These are phyloP conservation scores for Canavalia gladiata DNA, from an alignment of 306 rosid species.

Conservation along the genomic window DNA sequence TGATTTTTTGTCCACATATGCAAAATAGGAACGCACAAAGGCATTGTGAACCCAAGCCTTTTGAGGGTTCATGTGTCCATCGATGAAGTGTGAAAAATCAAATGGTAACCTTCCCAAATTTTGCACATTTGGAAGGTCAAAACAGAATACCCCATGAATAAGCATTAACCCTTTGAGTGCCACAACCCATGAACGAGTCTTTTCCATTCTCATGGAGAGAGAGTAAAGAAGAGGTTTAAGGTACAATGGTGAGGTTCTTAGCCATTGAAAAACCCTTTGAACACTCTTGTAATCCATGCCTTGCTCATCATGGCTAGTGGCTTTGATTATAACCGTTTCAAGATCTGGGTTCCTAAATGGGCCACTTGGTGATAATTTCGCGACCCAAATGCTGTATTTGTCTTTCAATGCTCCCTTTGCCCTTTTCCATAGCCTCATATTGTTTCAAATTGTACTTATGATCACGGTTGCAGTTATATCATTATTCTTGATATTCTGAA, in stretches of 20 bases:
- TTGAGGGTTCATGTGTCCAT: constrained; percentile 40
- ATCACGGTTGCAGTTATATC: too few species aligned
- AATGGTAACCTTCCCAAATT: constrained; percentile 71
- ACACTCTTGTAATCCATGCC: constrained; percentile 70
- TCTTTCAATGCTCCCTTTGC: constrained; percentile 81
- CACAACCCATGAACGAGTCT: constrained; percentile 74
- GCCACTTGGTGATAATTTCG: constrained; percentile 57
- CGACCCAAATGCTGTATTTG: constrained; percentile 66
- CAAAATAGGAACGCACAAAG: constrained; percentile 67
- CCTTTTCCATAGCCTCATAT: constrained; percentile 78
- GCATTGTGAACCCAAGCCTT: constrained; percentile 58
- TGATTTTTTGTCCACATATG: constrained; percentile 63
- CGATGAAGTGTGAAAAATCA: constrained; percentile 66
- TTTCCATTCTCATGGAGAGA: constrained; percentile 63
- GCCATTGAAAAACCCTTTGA: constrained; percentile 77
- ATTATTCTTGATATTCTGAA: too few species aligned
- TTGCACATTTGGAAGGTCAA: constrained; percentile 58
- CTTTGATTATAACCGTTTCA: constrained; percentile 69
- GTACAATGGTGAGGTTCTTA: constrained; percentile 63
- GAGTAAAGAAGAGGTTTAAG: constrained; percentile 63
- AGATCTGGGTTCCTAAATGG: constrained; percentile 65
- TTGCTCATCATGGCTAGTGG: constrained; percentile 83
- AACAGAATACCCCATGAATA: constrained; percentile 75
- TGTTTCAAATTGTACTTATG: background rate
- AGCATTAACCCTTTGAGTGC: constrained; percentile 89